phyloP scores from a whole-genome alignment of 2,329 filamentous ascomycete genomes.

The Penicillium paneum region DNA sequence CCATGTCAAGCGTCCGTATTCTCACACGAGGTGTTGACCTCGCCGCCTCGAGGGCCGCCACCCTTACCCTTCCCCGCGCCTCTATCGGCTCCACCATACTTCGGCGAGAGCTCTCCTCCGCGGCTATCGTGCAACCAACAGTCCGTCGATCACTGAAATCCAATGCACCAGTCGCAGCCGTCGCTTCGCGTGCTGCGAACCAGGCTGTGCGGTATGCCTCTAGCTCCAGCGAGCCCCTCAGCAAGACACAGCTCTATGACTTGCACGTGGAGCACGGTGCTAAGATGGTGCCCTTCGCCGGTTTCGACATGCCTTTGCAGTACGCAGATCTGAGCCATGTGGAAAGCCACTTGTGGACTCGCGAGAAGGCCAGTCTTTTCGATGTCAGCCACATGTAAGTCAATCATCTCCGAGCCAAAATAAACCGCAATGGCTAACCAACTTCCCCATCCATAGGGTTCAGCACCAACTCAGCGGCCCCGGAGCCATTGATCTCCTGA shows the following conservation, averaged over 20 bases:
- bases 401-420: neutral
- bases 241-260: constrained; percentile 69
- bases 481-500: constrained; percentile 75
- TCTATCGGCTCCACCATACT: constrained; percentile 33
- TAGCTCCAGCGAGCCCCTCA: constrained; percentile 27
- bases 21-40: constrained; percentile 32
- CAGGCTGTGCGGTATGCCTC: constrained; percentile 34
- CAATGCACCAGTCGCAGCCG: constrained; percentile 12
- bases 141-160: constrained; percentile 11
- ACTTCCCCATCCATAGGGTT: constrained; percentile 47
- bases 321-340: constrained; percentile 74
- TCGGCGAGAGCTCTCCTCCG: constrained; percentile 29
- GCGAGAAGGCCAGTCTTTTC: constrained; percentile 83
- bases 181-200: constrained; percentile 12
- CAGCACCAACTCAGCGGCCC: constrained; percentile 83
- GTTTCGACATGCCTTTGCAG: constrained; percentile 88
- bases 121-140: constrained; percentile 27
- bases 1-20: constrained; percentile 31
- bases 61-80: constrained; percentile 25
- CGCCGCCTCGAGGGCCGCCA: constrained; percentile 26
- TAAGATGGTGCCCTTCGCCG: constrained; percentile 96
- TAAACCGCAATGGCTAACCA: constrained; percentile 12
- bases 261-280: constrained; percentile 73
- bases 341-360: constrained; percentile 86
- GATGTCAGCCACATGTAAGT: constrained; percentile 93